Evolutionary conservation across 2,329 filamentous ascomycete genomes (phyloP).

Genomic region (Colletotrichum sp.): DNA sequence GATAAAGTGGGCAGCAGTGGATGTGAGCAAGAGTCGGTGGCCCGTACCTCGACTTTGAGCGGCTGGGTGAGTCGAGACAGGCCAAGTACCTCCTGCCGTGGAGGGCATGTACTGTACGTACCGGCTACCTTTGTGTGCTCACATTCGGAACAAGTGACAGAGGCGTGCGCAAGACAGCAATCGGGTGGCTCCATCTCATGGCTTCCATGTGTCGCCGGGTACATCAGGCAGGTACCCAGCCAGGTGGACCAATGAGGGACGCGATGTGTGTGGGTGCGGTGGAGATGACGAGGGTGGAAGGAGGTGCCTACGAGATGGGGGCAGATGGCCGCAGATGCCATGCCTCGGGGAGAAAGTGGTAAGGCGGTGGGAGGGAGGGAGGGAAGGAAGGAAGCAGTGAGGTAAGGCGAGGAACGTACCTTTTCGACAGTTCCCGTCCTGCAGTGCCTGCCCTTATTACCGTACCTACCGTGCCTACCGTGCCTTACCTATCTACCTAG

Average conservation of each 20-base stretch:
- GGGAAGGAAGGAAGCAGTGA: neutral
- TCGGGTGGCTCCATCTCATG: constrained; percentile 10
- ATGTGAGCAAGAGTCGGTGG: neutral
- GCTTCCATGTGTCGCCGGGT: constrained; percentile 9
- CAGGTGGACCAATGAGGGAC: neutral
- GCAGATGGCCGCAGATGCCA: neutral
- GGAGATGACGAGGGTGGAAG: neutral
- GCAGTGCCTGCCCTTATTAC: neutral
- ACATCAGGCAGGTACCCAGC: constrained; percentile 11
- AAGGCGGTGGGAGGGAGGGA: neutral
- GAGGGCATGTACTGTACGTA: neutral
- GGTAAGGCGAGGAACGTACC: neutral
- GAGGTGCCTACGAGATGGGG: neutral
- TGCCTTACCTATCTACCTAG: neutral
- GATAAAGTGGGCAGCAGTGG: neutral
- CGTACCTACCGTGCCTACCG: neutral
- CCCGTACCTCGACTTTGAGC: neutral
- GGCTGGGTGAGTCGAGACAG: neutral
- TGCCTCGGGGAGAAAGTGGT: constrained; percentile 1
- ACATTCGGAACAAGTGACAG: neutral
- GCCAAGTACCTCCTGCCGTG: neutral
- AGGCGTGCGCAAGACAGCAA: neutral
- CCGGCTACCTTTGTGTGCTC: neutral
- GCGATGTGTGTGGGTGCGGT: neutral
- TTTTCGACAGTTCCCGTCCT: neutral